These are phyloP conservation scores for Aspergillus sp. DNA, from an alignment of 2,329 filamentous ascomycete species.

Conservation along the genomic window DNA sequence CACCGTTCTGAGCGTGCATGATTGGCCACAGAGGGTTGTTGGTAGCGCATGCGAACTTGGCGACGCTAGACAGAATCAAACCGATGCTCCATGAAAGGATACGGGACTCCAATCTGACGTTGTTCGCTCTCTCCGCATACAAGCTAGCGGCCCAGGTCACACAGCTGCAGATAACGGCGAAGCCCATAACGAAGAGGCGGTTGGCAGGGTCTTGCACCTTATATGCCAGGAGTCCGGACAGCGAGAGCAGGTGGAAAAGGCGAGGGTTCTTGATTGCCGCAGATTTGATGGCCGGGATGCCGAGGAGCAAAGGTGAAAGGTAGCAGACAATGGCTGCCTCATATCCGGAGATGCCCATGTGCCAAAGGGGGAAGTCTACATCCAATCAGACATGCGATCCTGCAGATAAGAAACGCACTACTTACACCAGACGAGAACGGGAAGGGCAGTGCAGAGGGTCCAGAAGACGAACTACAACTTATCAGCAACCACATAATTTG, in stretches of 20 bases:
- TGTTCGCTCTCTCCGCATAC: conserved; percentile 74
- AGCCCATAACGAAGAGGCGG: conserved; percentile 78
- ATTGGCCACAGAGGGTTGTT: conserved; percentile 98
- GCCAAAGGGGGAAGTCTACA: conserved; percentile 90
- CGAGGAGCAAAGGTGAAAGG: conserved; percentile 76
- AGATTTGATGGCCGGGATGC: conserved; percentile 67
- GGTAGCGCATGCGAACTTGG: conserved; percentile 90
- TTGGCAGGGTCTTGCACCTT: conserved; percentile 69
- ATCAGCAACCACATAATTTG: conserved; percentile 25
- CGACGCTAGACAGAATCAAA: conserved; percentile 78
- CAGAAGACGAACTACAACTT: conserved; percentile 79
- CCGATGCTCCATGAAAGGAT: conserved; percentile 80
- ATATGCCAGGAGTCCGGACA: conserved; percentile 78
- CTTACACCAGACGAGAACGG: conserved; percentile 90
- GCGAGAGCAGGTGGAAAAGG: conserved; percentile 72
- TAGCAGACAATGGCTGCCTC: conserved; percentile 86
- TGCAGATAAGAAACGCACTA: conserved; percentile 24
- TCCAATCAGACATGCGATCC: conserved; percentile 22
- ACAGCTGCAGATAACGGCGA: conserved; percentile 77
- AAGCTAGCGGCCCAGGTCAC: conserved; percentile 83
- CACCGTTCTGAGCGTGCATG: conserved; percentile 85
- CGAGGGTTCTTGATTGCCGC: conserved; percentile 70
- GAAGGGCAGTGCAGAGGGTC: conserved; percentile 88
- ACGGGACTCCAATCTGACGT: conserved; percentile 75
- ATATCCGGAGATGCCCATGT: conserved; percentile 98